Evolutionary conservation across 2,329 filamentous ascomycete species (phyloP), one percentile per base, ranked within the genome.

Genomic region (Pseudogymnoascus sp.): DNA sequence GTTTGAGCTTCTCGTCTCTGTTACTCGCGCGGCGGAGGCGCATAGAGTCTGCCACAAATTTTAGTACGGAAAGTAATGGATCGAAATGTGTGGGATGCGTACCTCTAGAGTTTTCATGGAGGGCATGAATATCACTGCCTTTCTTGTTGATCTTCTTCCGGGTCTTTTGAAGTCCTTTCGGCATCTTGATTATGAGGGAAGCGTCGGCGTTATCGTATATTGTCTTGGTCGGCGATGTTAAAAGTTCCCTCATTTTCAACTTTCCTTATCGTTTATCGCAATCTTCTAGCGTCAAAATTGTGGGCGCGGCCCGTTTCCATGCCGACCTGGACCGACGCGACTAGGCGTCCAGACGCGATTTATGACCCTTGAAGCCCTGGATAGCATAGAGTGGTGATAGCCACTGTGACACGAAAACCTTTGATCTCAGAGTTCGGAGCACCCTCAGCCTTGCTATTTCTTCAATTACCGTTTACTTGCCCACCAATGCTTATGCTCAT

Each of bases 91-190:
- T 12, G 26, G 26, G 13, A 2, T 15, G 19, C 35, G 55, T 13
- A 57, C 55, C 55, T 65, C 94, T 82, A 62, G 91, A 96, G 71
- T 90, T 90, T 73, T 91, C 88, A 70, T 97, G 92, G 19, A 97
- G 79, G 10, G 86, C 80, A 28, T 86, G 85, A 52, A 90, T 80
- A 37, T 84, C 83, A 18, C 84, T 84, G 65, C 84, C 83, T 65
- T 88, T 84, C 77, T 95, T 96, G 33, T 84, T 78, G 65, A 97
- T 92, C 65, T 90, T 84, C 76, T 97, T 97, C 64, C 88, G 83
- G 18, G 94, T 88, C 72, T 96, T 97, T 64, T 83, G 77, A 5
- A 96, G 75, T 45, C 86, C 83, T 70, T 84, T 87, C 12, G 89
- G 82, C 91, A 95, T 95, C 21, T 68, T 79, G 70, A 60, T 6